Percentiles rank a stretch among this genome's conserved stretches.
These are phyloP conservation scores for Tolypocladium endophyticum DNA, from an alignment of 2,329 filamentous ascomycete genomes.

Conservation along the genomic window DNA sequence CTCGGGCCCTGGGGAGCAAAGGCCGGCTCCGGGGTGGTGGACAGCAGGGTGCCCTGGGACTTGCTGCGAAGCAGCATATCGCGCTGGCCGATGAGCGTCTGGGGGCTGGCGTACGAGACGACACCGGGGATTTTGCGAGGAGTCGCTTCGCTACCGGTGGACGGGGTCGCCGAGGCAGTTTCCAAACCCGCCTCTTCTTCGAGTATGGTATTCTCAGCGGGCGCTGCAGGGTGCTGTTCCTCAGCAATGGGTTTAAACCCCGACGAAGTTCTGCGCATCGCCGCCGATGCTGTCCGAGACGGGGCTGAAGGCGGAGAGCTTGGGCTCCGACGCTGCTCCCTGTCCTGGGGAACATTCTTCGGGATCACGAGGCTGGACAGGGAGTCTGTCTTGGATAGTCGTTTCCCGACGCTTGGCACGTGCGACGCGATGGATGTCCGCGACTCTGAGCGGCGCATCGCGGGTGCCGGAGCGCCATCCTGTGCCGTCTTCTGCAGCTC, in stretches of 20 bases:
- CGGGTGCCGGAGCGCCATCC: slow-evolving; percentile 29
- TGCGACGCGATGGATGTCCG: slow-evolving; percentile 13
- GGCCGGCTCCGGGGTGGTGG: slow-evolving; percentile 14
- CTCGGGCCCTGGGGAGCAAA: slow-evolving; percentile 13
- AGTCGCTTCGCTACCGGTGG: slow-evolving; percentile 9
- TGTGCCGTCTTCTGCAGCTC: slow-evolving; percentile 55
- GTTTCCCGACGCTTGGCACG: slow-evolving; percentile 4
- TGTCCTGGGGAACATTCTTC: background rate
- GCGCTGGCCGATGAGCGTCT: slow-evolving; percentile 45
- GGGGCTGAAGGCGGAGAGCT: slow-evolving; percentile 8
- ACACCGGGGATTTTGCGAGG: slow-evolving; percentile 30
- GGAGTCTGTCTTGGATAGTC: background rate
- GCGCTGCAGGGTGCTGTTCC: slow-evolving; percentile 17
- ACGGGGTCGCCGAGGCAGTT: slow-evolving; percentile 9
- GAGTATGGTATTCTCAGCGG: slow-evolving; percentile 6
- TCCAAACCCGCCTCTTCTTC: slow-evolving; percentile 3
- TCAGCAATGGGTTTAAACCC: slow-evolving; percentile 33
- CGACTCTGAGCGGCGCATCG: slow-evolving; percentile 18
- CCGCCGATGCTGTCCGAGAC: background rate
- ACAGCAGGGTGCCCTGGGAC: slow-evolving; percentile 30
- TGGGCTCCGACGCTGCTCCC: slow-evolving; percentile 8
- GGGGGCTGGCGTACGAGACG: slow-evolving; percentile 39
- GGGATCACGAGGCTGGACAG: background rate
- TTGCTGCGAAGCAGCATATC: slow-evolving; percentile 44
- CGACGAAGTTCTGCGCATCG: slow-evolving; percentile 15